A percentile compares a stretch with the other conserved stretches of the same genome.
phyloP scores from a whole-genome alignment of 805 yeast genomes.

The Zygotorulaspora chibaensis region DNA sequence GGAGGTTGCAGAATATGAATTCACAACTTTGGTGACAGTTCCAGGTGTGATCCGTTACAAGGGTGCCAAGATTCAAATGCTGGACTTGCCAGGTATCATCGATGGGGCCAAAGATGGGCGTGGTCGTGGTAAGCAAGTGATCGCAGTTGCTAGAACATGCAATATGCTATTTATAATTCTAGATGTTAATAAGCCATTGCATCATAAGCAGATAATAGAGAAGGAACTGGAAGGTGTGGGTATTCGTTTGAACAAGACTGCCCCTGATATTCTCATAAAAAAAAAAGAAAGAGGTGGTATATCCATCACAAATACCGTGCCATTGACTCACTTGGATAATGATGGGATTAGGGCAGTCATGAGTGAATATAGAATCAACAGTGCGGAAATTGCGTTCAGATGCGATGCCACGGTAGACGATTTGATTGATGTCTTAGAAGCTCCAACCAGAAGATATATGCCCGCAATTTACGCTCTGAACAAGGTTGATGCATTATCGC shows the following conservation, averaged over 20 bases:
- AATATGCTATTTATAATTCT: slow-evolving; percentile 87
- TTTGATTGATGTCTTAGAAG: slow-evolving; percentile 89
- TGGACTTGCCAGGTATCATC: slow-evolving; percentile 85
- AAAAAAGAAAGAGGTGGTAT: slow-evolving; percentile 96
- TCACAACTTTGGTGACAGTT: slow-evolving; percentile 94
- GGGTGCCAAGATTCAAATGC: slow-evolving; percentile 97
- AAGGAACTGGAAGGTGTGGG: slow-evolving; percentile 97
- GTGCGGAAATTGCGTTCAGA: slow-evolving; percentile 93
- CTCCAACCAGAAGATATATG: slow-evolving; percentile 83
- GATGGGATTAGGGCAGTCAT: slow-evolving; percentile 95
- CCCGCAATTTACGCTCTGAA: slow-evolving; percentile 94
- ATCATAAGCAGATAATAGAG: slow-evolving; percentile 90
- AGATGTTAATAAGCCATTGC: slow-evolving; percentile 94
- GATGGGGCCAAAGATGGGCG: slow-evolving; percentile 91
- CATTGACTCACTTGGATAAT: slow-evolving; percentile 82
- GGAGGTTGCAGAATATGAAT: slow-evolving; percentile 97
- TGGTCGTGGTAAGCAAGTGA: slow-evolving; percentile 93
- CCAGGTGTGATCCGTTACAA: slow-evolving; percentile 94
- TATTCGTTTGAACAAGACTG: slow-evolving; percentile 82
- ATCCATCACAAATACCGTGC: slow-evolving; percentile 88
- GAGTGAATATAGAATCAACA: slow-evolving; percentile 90
- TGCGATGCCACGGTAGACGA: slow-evolving; percentile 98
- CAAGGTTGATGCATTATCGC: slow-evolving; percentile 91
- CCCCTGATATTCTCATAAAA: slow-evolving; percentile 88
- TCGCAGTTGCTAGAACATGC: slow-evolving; percentile 98